phyloP scores from a whole-genome alignment of 2,329 filamentous ascomycete genomes.

The Talaromyces sp. region DNA sequence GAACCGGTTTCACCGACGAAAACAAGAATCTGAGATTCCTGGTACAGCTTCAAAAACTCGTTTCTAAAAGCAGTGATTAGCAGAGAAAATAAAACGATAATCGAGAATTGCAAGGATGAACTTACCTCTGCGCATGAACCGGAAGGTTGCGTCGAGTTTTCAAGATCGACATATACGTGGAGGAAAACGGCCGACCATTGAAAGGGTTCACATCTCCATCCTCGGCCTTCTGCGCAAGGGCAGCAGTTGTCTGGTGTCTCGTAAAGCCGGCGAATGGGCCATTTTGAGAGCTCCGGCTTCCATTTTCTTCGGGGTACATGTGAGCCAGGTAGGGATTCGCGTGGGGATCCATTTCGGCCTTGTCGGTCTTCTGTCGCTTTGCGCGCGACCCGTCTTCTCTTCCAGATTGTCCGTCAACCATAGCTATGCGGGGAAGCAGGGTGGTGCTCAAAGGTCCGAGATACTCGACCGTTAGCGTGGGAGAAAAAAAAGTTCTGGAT shows the following conservation, averaged over 20 bases:
- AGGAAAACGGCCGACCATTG: conserved; percentile 70
- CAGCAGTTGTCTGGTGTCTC: conserved; percentile 75
- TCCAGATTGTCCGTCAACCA: conserved; percentile 56
- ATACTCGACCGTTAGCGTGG: not conserved
- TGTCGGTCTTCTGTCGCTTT: conserved; percentile 53
- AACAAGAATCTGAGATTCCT: conserved; percentile 90
- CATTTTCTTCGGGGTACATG: conserved; percentile 60
- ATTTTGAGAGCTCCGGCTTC: conserved; percentile 24
- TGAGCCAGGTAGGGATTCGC: conserved; percentile 90
- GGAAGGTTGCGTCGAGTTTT: conserved; percentile 78
- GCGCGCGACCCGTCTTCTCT: conserved; percentile 45
- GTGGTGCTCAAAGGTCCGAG: not conserved
- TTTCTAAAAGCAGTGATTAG: conserved; percentile 49
- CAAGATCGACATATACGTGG: conserved; percentile 86
- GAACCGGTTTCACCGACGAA: conserved; percentile 99
- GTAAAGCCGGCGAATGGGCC: conserved; percentile 63
- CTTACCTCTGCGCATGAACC: conserved; percentile 81
- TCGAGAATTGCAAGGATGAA: conserved; percentile 6
- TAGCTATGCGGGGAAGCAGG: conserved; percentile 25
- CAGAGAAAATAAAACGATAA: not conserved
- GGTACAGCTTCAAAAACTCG: conserved; percentile 91
- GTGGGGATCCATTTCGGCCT: conserved; percentile 47
- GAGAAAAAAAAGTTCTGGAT: conserved; percentile 19
- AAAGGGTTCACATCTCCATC: conserved; percentile 81
- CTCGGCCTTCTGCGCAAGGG: conserved; percentile 69